Evolutionary conservation across 495 filamentous ascomycete species (phyloP), one percentile per base, ranked within the genome.

Genomic region (Jackrogersella minutella): DNA sequence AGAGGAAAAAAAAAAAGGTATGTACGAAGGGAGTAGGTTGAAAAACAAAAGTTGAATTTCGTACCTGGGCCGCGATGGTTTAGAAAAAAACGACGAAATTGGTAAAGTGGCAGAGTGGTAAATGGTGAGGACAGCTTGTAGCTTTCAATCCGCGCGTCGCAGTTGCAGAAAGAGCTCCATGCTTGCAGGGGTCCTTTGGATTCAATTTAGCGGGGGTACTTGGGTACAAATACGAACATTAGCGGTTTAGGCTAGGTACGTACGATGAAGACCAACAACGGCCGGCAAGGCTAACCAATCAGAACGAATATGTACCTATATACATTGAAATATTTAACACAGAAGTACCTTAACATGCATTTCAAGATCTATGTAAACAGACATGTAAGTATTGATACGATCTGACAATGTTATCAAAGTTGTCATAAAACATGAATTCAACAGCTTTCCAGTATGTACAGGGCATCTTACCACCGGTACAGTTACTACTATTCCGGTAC

Each of bases 121-220:
- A 16, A 14, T 43, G 41, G 49, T 66, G 70, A 73, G 70, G 70
- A 73, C 70, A 73, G 70, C 67, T 73, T n/a, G 70, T 64, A 73
- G 60, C 67, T 73, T 70, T 70, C 44, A 26, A 60, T 52, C 58
- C 50, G 62, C 64, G 56, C 64, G 59, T 70, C 66, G 66, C 46
- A 59, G 16, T 59, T 66, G 49, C 50, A 55, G 28, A 46, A 49
- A 58, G 58, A 68, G 64, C 64, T 62, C 58, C 64, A 54, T 52
- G 43, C 24, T 26, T 50, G 31, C 64, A 67, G 51, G 64, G 57
- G 51, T 61, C 26, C 21, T 49, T 6, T n/a, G 7, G 41, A 60
- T 41, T 43, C 46, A 53, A 59, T 39, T 36, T 44, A 36, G 26
- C 17, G 41, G 41, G 30, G 49, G 44, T 49, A 31, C 44, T n/a